These are phyloP conservation scores for Neonectria neomacrospora DNA, from an alignment of 2,329 filamentous ascomycete species.

Conservation along the genomic window DNA sequence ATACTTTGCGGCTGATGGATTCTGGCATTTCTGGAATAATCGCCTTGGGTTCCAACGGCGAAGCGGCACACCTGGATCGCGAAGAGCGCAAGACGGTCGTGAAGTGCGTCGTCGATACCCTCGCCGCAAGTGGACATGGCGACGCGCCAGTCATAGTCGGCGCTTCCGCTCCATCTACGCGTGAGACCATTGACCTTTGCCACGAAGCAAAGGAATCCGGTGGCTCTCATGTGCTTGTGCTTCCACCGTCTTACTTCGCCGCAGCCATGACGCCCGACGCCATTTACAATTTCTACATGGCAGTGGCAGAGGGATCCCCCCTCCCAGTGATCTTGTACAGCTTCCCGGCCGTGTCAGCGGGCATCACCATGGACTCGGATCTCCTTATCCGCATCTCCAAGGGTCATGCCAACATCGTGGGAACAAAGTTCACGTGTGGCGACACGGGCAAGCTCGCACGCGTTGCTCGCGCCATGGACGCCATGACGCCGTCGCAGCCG, in stretches of 20 bases:
- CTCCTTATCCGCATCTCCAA: constrained; percentile 62
- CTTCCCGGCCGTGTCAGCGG: constrained; percentile 68
- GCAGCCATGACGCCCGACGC: constrained; percentile 66
- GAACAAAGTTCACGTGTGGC: constrained; percentile 72
- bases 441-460: constrained; percentile 69
- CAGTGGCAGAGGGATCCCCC: constrained; percentile 66
- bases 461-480: constrained; percentile 57
- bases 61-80: constrained; percentile 75
- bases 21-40: constrained; percentile 73
- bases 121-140: constrained; percentile 66
- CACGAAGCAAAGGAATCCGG: constrained; percentile 71
- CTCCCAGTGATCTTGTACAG: constrained; percentile 73
- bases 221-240: constrained; percentile 73
- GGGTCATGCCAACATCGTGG: constrained; percentile 64
- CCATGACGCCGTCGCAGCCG: constrained; percentile 8
- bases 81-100: constrained; percentile 72
- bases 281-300: constrained; percentile 70
- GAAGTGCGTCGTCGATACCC: constrained; percentile 66
- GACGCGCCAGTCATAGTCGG: constrained; percentile 75
- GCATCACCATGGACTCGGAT: constrained; percentile 69
- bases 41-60: constrained; percentile 77
- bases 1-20: constrained; percentile 70
- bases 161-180: constrained; percentile 73
- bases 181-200: constrained; percentile 74
- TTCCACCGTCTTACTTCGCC: constrained; percentile 76